A percentile compares a stretch with the other conserved stretches of the same genome.
These are phyloP conservation scores for Mrakia blollopis DNA, from an alignment of 768 basidiomycete species.

Conservation along the genomic window DNA sequence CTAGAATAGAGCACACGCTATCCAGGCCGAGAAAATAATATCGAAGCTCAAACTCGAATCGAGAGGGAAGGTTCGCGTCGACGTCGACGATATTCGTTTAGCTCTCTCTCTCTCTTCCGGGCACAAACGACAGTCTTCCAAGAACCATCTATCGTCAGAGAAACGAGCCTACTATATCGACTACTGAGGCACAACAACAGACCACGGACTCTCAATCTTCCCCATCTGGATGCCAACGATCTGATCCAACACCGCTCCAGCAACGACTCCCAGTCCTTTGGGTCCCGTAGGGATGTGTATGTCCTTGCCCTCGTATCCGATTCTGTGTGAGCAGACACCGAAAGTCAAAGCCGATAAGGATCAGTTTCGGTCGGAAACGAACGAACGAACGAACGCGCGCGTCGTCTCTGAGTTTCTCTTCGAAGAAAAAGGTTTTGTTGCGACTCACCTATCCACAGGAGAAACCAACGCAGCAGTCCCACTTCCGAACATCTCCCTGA, in stretches of 20 bases:
- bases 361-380: too few relatives aligned
- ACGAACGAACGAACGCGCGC: too few relatives aligned
- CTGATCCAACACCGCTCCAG: conserved; percentile 64
- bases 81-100: too few relatives aligned
- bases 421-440: not conserved
- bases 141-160: not conserved
- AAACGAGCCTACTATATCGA: not conserved
- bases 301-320: conserved; percentile 58
- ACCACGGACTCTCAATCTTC: conserved; percentile 62
- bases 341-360: too few relatives aligned
- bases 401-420: too few relatives aligned
- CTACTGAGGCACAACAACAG: conserved; percentile 36
- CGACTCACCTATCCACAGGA: conserved; percentile 32
- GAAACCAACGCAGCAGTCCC: conserved; percentile 38
- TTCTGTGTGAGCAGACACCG: conserved; percentile 39
- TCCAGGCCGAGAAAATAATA: too few relatives aligned
- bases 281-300: conserved; percentile 59
- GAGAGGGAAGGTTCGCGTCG: too few relatives aligned
- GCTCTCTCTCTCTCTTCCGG: too few relatives aligned
- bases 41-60: too few relatives aligned
- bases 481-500: conserved; percentile 54
- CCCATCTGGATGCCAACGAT: conserved; percentile 75
- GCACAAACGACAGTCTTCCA: too few relatives aligned
- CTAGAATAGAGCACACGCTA: too few relatives aligned
- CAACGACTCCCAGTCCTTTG: conserved; percentile 76